Evolutionary conservation across 1,139 yeast genomes (phyloP).

Genomic region (Lodderomyces margitis): DNA sequence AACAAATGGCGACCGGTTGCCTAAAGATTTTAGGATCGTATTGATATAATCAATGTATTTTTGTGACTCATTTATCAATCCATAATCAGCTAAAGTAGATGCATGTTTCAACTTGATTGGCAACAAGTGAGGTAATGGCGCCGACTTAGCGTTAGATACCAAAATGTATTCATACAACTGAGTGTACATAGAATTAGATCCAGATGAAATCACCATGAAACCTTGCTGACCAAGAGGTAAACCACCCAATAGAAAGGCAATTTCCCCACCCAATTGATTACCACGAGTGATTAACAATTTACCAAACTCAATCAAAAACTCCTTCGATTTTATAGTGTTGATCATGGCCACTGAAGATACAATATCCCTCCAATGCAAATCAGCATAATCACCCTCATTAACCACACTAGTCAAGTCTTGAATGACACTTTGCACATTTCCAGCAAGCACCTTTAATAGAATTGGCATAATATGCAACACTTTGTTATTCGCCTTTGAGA

Average conservation of each 20-base stretch:
- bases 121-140: conserved; percentile 53
- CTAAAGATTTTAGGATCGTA: conserved; percentile 37
- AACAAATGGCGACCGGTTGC: conserved; percentile 39
- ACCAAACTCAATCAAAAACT: conserved; percentile 57
- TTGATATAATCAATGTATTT: conserved; percentile 51
- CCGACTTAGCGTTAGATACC: conserved; percentile 25
- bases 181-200: conserved; percentile 41
- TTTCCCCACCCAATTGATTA: conserved; percentile 37
- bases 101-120: conserved; percentile 63
- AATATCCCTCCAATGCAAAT: conserved; percentile 51
- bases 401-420: conserved; percentile 44
- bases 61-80: conserved; percentile 55
- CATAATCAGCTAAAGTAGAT: conserved; percentile 61
- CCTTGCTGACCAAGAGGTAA: conserved; percentile 32
- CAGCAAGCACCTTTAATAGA: conserved; percentile 63
- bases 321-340: conserved; percentile 33
- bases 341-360: conserved; percentile 45
- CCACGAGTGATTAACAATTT: conserved; percentile 37
- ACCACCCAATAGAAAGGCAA: conserved; percentile 51
- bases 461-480: conserved; percentile 58
- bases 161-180: conserved; percentile 71
- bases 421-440: conserved; percentile 56
- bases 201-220: conserved; percentile 23
- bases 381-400: conserved; percentile 49
- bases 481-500: conserved; percentile 41